Percentiles rank a stretch among this genome's conserved stretches.
phyloP scores from a whole-genome alignment of 495 filamentous ascomycete genomes.

The Hyaloscypha finlandica region DNA sequence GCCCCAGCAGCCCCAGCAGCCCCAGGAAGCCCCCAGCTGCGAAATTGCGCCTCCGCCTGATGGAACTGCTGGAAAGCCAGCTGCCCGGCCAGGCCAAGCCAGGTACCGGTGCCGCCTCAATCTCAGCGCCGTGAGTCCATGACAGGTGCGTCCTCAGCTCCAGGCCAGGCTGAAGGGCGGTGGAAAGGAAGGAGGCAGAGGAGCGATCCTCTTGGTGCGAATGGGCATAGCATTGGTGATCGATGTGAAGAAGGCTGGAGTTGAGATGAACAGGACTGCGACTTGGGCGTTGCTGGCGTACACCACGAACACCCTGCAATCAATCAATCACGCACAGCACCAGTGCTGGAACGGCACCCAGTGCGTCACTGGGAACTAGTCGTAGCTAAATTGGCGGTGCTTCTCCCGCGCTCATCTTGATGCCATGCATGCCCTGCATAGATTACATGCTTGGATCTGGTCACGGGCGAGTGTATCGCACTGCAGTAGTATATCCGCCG shows the following conservation, averaged over 20 bases:
- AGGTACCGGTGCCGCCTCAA: neutral
- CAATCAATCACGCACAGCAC: constrained; percentile 2
- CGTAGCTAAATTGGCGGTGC: constrained; percentile 1
- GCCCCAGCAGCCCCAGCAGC: too few species aligned
- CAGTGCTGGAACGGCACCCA: neutral
- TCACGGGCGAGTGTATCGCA: constrained; percentile 16
- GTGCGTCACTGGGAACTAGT: neutral
- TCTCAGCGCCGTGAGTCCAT: neutral
- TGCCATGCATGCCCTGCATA: constrained; percentile 21
- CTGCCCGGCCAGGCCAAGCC: too few species aligned
- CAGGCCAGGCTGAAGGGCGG: neutral
- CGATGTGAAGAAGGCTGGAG: neutral
- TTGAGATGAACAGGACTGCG: neutral
- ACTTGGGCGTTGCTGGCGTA: neutral
- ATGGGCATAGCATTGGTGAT: neutral
- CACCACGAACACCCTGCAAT: constrained; percentile 6
- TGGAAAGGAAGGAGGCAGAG: neutral
- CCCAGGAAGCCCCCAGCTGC: too few species aligned
- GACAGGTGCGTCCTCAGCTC: neutral
- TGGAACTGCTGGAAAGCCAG: neutral
- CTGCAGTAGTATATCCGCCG: constrained; percentile 29
- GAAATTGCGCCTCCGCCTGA: neutral
- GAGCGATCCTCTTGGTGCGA: neutral
- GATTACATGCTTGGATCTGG: constrained; percentile 10
- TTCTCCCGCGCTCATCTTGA: constrained; percentile 1